Base-by-base conservation (phyloP, 2,329 filamentous ascomycete genomes). In the Colletotrichum magnum region DNA sequence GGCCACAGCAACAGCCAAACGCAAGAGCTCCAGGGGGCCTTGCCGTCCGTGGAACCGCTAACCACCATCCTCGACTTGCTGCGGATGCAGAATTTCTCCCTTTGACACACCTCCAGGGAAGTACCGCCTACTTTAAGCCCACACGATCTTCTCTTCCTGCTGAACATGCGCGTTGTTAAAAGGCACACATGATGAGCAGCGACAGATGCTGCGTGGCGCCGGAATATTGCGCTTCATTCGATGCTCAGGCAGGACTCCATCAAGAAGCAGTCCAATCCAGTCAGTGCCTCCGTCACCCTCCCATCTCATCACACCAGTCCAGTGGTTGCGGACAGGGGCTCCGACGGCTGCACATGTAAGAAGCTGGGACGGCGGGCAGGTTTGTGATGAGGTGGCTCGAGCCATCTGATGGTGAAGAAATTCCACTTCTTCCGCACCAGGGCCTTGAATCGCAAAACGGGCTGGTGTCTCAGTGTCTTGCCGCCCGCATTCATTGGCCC, bases 391-490 rank as follows among this genome's bases (percentile, higher is more conserved):
- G 52, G 13, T 57, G 50, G 43, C 32, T 65, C 43, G 48, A 53
- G 51, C 51, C 67, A 69, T 60, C 18, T 53, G 39, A 47, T 58
- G 66, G 48, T 54, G 24, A 60, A 57, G 56, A 66, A 69, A 56
- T 68, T 57, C 41, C 58, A 53, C 41, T 58, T 70, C 62, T 59
- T 21, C 47, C 48, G 58, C 64, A 64, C 58, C 32, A 50, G 68
- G 47, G 58, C 41, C 53, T 60, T 62, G 62, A 68, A 50, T 71
- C 65, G 56, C 69, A 64, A 71, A 71, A 70, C 58, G 54, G 67
- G 47, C 54, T 70, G 57, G 59, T 71, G 70, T 72, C 70, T 72
- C 70, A 71, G 57, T 59, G 53, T 68, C 58, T 64, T 59, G 64
- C 59, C 58, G 58, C 50, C 64, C 53, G 36, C 65, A 24, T 50